Evolutionary conservation across 345 rosid genomes (phyloP).

Genomic region (rapeseed (Brassica napus)): DNA sequence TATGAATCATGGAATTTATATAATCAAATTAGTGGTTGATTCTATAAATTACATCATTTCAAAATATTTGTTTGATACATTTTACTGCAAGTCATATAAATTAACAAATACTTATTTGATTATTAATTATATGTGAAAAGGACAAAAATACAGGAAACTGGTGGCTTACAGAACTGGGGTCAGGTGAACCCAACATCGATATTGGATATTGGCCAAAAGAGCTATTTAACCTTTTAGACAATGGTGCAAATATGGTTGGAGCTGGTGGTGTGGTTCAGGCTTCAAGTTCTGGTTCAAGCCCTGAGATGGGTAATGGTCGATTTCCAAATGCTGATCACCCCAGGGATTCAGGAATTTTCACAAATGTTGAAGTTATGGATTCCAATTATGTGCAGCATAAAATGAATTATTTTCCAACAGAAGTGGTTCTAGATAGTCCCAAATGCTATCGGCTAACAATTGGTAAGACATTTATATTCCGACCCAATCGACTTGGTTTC

Average conservation of each 20-base stretch:
- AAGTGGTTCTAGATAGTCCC: conserved; percentile 6
- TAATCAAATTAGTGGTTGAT: neutral
- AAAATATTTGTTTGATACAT: neutral
- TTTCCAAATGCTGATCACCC: neutral
- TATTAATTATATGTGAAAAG: neutral
- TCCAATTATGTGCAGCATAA: neutral
- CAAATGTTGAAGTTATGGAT: neutral
- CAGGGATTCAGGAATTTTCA: neutral
- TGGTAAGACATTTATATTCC: neutral
- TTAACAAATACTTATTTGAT: neutral
- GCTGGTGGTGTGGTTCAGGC: conserved; percentile 20
- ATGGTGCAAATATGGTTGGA: conserved; percentile 6
- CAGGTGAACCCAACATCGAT: neutral
- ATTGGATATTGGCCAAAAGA: conserved; percentile 23
- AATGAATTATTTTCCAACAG: neutral
- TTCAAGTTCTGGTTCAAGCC: neutral
- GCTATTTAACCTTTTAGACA: neutral
- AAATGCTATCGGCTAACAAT: conserved; percentile 4
- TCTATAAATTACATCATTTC: neutral
- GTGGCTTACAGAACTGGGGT: neutral
- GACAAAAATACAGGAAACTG: conserved; percentile 1
- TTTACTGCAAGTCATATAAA: neutral
- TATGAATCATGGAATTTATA: neutral
- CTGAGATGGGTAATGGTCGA: conserved; percentile 22
- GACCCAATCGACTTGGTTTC: neutral